Evolutionary conservation across 257 asterid species (phyloP).

Genomic region (Gardenia jasminoides): DNA sequence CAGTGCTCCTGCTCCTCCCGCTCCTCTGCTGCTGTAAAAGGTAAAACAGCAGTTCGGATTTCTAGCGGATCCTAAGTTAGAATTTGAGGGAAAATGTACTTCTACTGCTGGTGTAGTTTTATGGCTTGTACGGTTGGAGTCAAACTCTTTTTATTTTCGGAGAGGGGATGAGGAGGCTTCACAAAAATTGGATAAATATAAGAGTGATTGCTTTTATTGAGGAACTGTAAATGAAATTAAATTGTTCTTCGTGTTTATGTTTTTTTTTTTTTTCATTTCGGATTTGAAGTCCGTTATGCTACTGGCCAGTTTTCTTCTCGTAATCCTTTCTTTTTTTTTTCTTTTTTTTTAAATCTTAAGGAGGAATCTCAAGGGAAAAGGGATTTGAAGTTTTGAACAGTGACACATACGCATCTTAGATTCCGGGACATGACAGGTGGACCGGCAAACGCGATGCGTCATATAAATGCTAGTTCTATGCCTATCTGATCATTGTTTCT

Average conservation of each 20-base stretch:
- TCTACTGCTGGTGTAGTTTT: neutral
- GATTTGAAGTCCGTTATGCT: no score
- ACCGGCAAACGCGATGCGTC: neutral
- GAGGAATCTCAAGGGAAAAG: no score
- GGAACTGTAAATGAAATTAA: no score
- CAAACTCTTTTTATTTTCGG: neutral
- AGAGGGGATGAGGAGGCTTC: no score
- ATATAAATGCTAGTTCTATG: neutral
- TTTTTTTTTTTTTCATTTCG: no score
- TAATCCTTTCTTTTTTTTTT: no score
- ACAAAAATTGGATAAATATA: no score
- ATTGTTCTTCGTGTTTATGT: no score
- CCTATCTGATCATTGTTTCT: neutral
- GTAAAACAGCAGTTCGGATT: neutral
- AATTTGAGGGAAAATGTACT: slow-evolving; percentile 2
- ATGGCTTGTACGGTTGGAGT: neutral
- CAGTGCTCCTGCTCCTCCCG: no score
- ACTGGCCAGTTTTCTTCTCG: no score
- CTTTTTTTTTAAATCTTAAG: no score
- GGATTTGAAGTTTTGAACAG: neutral
- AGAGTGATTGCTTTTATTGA: no score
- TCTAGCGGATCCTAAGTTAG: neutral
- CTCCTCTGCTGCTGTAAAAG: neutral
- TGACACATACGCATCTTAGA: neutral
- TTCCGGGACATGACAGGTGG: neutral